Percentiles rank a stretch among this genome's conserved stretches.
These are phyloP conservation scores for Hsuehochloa calcarea DNA, from an alignment of 176 grass and related monocot species.

Conservation along the genomic window DNA sequence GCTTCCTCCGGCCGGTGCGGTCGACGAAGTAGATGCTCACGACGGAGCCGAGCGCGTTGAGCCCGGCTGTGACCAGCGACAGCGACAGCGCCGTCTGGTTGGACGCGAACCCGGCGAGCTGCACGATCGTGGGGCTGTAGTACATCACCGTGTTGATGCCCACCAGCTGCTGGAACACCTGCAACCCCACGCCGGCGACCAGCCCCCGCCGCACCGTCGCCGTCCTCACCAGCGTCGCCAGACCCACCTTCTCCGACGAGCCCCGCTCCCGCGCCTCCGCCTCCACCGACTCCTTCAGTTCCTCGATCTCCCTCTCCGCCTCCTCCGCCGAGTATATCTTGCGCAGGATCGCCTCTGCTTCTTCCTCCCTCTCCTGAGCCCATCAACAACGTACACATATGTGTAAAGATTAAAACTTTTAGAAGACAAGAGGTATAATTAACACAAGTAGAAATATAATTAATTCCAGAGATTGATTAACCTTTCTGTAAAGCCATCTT, in stretches of 20 bases:
- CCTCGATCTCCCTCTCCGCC: constrained; percentile 54
- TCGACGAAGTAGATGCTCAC: constrained; percentile 95
- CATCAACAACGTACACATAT: neutral
- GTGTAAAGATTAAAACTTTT: neutral
- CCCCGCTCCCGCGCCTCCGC: constrained; percentile 44
- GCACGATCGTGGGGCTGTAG: constrained; percentile 85
- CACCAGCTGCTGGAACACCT: constrained; percentile 88
- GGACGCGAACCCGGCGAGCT: constrained; percentile 82
- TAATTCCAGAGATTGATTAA: neutral
- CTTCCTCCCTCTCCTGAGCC: constrained; percentile 45
- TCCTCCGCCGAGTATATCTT: constrained; percentile 57
- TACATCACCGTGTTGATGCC: constrained; percentile 97
- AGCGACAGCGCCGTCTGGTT: constrained; percentile 76
- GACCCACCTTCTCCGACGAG: constrained; percentile 45
- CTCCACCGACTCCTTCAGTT: constrained; percentile 73
- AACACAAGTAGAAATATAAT: neutral
- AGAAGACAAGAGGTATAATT: neutral
- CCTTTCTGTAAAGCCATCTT: constrained; percentile 81
- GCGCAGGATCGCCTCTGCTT: constrained; percentile 62
- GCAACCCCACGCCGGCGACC: constrained; percentile 65
- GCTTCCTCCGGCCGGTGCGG: constrained; percentile 55
- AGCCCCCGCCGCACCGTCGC: constrained; percentile 52
- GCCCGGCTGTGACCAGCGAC: constrained; percentile 71
- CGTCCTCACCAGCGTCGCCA: constrained; percentile 41
- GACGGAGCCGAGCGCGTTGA: constrained; percentile 79